Evolutionary conservation across 2,329 filamentous ascomycete genomes (phyloP).

Genomic region (Penicillium polonicum): DNA sequence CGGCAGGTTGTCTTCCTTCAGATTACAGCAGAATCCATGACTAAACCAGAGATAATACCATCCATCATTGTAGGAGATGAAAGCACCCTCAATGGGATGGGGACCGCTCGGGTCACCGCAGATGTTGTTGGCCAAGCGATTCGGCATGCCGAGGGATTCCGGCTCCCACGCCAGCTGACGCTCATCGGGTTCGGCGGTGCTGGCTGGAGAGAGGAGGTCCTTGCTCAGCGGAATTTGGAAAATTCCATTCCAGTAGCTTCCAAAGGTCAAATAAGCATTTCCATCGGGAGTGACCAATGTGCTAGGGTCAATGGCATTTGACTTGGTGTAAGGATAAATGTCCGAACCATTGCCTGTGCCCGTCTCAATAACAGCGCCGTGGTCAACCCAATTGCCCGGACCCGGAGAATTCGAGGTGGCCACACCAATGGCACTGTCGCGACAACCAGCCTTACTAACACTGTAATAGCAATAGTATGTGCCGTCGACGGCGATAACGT

Average conservation of each 20-base stretch:
- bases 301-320: conserved; percentile 63
- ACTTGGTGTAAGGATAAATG: conserved; percentile 40
- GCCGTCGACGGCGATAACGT: conserved; percentile 56
- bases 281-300: conserved; percentile 43
- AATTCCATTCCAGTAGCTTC: conserved; percentile 67
- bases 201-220: conserved; percentile 25
- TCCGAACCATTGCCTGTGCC: conserved; percentile 31
- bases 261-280: conserved; percentile 57
- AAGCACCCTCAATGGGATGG: conserved; percentile 35
- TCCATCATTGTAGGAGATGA: conserved; percentile 29
- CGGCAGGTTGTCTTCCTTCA: conserved; percentile 40
- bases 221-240: conserved; percentile 56
- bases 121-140: conserved; percentile 24
- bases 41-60: conserved; percentile 40
- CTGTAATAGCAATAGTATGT: conserved; percentile 66
- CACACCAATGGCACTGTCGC: conserved; percentile 62
- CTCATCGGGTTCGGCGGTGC: conserved; percentile 24
- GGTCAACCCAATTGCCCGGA: conserved; percentile 36
- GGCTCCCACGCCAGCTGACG: conserved; percentile 34
- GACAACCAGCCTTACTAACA: conserved; percentile 60
- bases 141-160: conserved; percentile 16
- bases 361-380: conserved; percentile 37
- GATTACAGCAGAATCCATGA: conserved; percentile 35
- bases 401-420: conserved; percentile 48
- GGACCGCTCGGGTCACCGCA: conserved; percentile 32